A percentile compares a stretch with the other conserved stretches of the same genome.
Evolutionary conservation across 2,329 filamentous ascomycete genomes (phyloP).

Genomic region (Cryphonectria nitschkei): DNA sequence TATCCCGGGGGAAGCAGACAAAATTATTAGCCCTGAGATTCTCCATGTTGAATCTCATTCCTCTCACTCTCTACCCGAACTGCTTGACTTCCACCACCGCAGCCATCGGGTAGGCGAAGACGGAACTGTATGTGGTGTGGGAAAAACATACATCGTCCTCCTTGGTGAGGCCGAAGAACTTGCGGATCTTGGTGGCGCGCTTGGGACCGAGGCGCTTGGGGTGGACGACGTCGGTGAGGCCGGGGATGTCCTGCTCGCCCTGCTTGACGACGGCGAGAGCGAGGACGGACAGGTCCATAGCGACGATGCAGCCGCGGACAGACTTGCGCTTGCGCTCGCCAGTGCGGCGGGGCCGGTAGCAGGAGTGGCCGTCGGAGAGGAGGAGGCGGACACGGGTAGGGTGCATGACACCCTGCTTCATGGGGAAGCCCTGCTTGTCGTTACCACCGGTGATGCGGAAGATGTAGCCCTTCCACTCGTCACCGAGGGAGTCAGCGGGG

Average conservation of each 20-base stretch:
- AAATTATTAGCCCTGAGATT: conserved; percentile 40
- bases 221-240: conserved; percentile 95
- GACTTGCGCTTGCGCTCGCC: conserved; percentile 99
- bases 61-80: conserved; percentile 65
- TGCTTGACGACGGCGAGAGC: conserved; percentile 97
- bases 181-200: conserved; percentile 99
- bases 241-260: conserved; percentile 91
- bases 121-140: conserved; percentile 63
- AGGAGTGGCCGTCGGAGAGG: conserved; percentile 94
- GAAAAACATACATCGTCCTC: conserved; percentile 86
- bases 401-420: conserved; percentile 99
- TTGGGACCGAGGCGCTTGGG: conserved; percentile 99
- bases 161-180: conserved; percentile 99
- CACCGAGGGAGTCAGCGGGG: conserved; percentile 89
- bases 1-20: conserved; percentile 44
- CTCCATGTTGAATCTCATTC: conserved; percentile 26
- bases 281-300: conserved; percentile 90
- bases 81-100: conserved; percentile 47
- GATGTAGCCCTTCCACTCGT: conserved; percentile 99
- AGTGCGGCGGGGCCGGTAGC: conserved; percentile 97
- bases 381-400: conserved; percentile 98
- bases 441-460: conserved; percentile 99
- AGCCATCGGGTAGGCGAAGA: conserved; percentile 72
- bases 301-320: conserved; percentile 98
- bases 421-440: conserved; percentile 99